Evolutionary conservation across 2,329 filamentous ascomycete genomes (phyloP), one percentile per base, ranked within the genome.

Genomic region (Pseudodiploospora longispora): DNA sequence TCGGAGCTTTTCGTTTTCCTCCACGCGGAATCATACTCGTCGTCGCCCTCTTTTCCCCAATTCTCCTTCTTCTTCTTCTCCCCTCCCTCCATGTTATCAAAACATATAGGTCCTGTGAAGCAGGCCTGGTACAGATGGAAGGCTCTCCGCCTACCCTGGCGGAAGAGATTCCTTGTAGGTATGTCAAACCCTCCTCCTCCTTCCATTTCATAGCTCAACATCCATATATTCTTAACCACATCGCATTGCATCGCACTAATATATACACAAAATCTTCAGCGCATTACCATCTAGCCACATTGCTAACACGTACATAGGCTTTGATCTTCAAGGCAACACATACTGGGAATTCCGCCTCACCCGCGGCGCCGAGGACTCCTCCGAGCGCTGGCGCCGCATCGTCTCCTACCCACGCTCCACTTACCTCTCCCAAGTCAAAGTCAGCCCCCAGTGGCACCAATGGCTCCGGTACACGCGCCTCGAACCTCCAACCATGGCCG

Each of bases 311-410:
- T 19, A 19, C 3, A 19, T 19, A 83, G 80, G 81, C 51, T 69
- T 75, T 54, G 81, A 85, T 57, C 76, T 83, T 46, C 57, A 76
- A 27, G 79, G 80, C 44, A 83, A 84, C 64, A 83, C 80, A 4
- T 85, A 76, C 67, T 85, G 81, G 80, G 78, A 83, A 55, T 83
- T 84, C 63, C 71, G 71, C 47, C 73, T 81, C 51, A 54, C 63
- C 6, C 68, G 70, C 43, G 63, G 64, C 47, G 55, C 60, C 44
- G 53, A 50, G 29, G 50, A 43, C 8, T 30, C 39, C 30, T 41
- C 42, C 28, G 62, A 67, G 40, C 74, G 76, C 51, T 76, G 75
- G 71, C 75, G 80, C 30, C 76, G 80, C 58, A 82, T 83, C 50
- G 78, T 82, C 40, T 57, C 77, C 53, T 80, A 77, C 60, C 77